Evolutionary conservation across 2,329 filamentous ascomycete species (phyloP), one percentile per base, ranked within the genome.

Genomic region (Aureobasidium leucospermi): DNA sequence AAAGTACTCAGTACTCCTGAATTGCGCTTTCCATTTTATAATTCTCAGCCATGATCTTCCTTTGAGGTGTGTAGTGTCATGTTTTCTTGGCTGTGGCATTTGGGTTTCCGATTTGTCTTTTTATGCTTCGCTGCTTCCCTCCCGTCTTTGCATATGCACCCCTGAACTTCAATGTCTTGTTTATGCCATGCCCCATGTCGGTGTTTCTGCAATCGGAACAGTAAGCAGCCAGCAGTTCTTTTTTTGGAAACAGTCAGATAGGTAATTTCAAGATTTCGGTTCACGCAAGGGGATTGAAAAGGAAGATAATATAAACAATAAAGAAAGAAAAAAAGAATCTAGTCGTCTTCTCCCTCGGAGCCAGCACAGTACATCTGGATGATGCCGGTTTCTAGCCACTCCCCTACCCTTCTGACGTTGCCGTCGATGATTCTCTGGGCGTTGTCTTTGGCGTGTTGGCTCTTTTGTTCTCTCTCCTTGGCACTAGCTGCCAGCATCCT

Each of bases 401-500:
- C 36, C 1, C 58, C 51, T 16, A 60, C 58, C 16, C 42, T 43
- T 11, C 29, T 39, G 7, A 57, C 32, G 45, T 60, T 62, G 23
- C 41, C 43, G 28, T 56, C 34, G 6, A 62, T 45, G 31, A 62
- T 47, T 16, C 23, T 38, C 5, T 47, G 31, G 23, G 47, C 36
- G 41, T 42, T 63, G 1, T 45, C 49, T 6, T 45, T 41, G 3
- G 52, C 59, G 34, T 51, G 16, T 23, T 52, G n/a, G 19, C 45
- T 64, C 59, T 64, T 64, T 34, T 28, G 43, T 42, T 38, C 31
- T 49, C 85, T 77, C 72, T 88, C 85, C 3, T 82, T 78, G 7
- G 51, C 32, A 31, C 29, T 58, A 47, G 67, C 64, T 51, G 61
- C 61, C 34, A 70, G 49, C 42, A 69, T 64, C 49, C 64, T 61